Evolutionary conservation across 192 early-diverging fungal species (phyloP), one percentile per base, ranked within the genome.

Genomic region (Coemansia furcata): DNA sequence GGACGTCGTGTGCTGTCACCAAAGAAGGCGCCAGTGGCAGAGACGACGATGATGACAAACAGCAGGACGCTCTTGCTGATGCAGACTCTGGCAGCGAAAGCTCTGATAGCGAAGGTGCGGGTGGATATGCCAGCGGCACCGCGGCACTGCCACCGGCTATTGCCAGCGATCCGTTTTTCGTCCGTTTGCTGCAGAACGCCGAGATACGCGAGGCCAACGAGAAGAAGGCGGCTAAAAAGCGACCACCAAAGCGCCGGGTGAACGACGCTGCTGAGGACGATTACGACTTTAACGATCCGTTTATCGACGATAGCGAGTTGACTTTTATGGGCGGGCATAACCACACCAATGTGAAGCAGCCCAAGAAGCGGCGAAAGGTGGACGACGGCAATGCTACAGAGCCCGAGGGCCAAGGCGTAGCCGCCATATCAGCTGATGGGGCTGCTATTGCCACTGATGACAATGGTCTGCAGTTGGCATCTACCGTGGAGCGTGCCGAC

Each of bases 281-380:
- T 32, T 83, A 83, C 29, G 81, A 83, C 62, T 50, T 83, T 59
- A 71, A 83, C n/a, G 81, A 83, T 46, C 81, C 81, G 38, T 83
- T 83, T 73, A 83, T 83, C 69, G 81, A 83, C 55, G 81, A 83
- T 50, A 79, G 73, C 50, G 77, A 83, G 44, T 69, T 83, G 42
- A 83, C 81, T 35, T 69, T 83, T 61, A 75, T 83, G 76, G 71
- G 73, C 55, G 73, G 77, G 1, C 76, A 83, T 46, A 73, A 60
- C 42, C 74, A 76, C 26, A 54, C 71, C 26, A 70, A 72, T 37
- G 39, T 43, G 14, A 73, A 74, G 62, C 66, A 72, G 64, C 69
- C 68, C 39, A 75, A 83, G 62, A 72, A 76, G 71, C 81, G 81
- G 61, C 72, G 77, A 65, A 78, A 73, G 67, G 69, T 40, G 58